Conservation (phyloP, 352 stramenopile genomes). For the Pythium aristosporum region DNA sequence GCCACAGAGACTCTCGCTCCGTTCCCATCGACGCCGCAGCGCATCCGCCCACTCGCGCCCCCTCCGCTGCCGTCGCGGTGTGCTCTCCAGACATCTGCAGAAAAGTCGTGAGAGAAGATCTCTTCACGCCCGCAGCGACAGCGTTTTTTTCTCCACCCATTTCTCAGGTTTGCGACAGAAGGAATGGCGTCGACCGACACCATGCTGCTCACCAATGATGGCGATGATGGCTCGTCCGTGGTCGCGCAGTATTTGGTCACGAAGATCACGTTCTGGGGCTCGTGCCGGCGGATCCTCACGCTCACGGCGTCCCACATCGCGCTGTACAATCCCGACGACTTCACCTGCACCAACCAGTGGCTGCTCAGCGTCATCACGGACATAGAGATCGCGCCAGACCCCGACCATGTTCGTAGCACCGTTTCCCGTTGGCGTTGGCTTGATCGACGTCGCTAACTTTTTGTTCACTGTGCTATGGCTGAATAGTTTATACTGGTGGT, state of each 20-base stretch:
- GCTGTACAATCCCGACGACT: slow-evolving; percentile 70
- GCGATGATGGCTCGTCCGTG: slow-evolving; percentile 26
- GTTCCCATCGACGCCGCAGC: too few relatives aligned
- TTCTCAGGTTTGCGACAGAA: background rate
- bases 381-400: slow-evolving; percentile 39
- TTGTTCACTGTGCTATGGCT: too few relatives aligned
- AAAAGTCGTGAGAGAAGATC: too few relatives aligned
- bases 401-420: slow-evolving; percentile 31
- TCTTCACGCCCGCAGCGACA: too few relatives aligned
- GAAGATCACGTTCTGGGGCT: slow-evolving; percentile 66
- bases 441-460: too few relatives aligned
- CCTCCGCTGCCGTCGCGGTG: too few relatives aligned
- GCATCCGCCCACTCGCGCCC: too few relatives aligned
- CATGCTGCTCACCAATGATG: background rate
- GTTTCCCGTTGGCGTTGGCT: background rate
- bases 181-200: slow-evolving; percentile 3
- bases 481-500: slow-evolving; percentile 55
- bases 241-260: slow-evolving; percentile 71
- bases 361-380: slow-evolving; percentile 58
- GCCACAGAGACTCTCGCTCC: background rate
- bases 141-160: too few relatives aligned
- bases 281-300: slow-evolving; percentile 58
- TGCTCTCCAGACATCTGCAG: too few relatives aligned
- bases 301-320: slow-evolving; percentile 49
- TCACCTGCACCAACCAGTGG: slow-evolving; percentile 71